Evolutionary conservation across 2,329 filamentous ascomycete species (phyloP).

Genomic region (Paraconiothyrium sp.): DNA sequence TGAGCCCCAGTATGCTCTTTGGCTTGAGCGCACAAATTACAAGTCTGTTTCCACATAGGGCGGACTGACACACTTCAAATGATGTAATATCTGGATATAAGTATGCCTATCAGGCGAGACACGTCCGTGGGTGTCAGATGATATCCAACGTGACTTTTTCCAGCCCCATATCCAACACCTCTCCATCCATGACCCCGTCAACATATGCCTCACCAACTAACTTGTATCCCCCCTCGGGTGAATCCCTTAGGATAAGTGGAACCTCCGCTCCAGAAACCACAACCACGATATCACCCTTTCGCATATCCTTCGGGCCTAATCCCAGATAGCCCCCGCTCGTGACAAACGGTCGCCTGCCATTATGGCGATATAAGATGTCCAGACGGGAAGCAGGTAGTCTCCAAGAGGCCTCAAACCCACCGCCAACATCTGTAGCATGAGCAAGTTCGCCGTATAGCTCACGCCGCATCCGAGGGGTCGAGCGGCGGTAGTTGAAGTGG

Average conservation of each 20-base stretch:
- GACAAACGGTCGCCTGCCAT: slow-evolving; percentile 12
- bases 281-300: slow-evolving; percentile 4
- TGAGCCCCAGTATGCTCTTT: not conserved
- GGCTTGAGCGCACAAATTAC: not conserved
- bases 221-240: not conserved
- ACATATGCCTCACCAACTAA: slow-evolving; percentile 13
- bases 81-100: not conserved
- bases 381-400: slow-evolving; percentile 5
- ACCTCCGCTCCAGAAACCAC: slow-evolving; percentile 5
- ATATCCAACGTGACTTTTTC: slow-evolving; percentile 7
- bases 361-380: slow-evolving; percentile 12
- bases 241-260: slow-evolving; percentile 6
- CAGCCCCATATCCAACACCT: slow-evolving; percentile 1
- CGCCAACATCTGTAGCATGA: slow-evolving; percentile 4
- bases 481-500: slow-evolving; percentile 12
- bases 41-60: not conserved
- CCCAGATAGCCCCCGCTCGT: slow-evolving; percentile 1
- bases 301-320: slow-evolving; percentile 4
- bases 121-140: not conserved
- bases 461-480: slow-evolving; percentile 2
- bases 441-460: slow-evolving; percentile 7
- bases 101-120: not conserved
- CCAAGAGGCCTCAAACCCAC: slow-evolving; percentile 10
- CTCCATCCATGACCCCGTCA: slow-evolving; percentile 13
- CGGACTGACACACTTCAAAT: not conserved